phyloP scores from a whole-genome alignment of 2,329 filamentous ascomycete genomes.

The Alternaria tenuissima region DNA sequence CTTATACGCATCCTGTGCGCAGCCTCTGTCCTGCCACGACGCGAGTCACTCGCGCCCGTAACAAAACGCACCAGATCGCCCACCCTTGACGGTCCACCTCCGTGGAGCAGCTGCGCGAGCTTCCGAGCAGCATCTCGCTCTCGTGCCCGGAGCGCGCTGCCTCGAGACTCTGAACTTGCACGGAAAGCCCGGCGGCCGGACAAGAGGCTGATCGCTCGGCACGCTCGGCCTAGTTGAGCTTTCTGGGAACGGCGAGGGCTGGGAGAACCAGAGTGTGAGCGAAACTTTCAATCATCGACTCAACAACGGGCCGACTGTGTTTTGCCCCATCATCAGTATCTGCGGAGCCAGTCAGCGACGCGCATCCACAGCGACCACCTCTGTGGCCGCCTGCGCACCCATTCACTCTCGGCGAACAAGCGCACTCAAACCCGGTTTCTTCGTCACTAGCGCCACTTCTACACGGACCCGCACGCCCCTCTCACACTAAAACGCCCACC shows the following conservation, averaged over 20 bases:
- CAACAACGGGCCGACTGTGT: slow-evolving; percentile 46
- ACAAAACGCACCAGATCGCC: slow-evolving; percentile 22
- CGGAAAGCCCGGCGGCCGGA: slow-evolving; percentile 45
- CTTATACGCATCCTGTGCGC: slow-evolving; percentile 12
- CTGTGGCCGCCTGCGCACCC: slow-evolving; percentile 27
- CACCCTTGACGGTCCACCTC: slow-evolving; percentile 14
- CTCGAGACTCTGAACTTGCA: slow-evolving; percentile 15
- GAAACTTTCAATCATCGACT: slow-evolving; percentile 32
- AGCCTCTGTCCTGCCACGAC: slow-evolving; percentile 16
- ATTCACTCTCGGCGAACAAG: slow-evolving; percentile 33
- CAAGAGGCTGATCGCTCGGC: slow-evolving; percentile 47
- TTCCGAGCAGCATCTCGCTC: slow-evolving; percentile 8
- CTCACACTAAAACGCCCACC: slow-evolving; percentile 20
- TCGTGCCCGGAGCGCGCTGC: slow-evolving; percentile 7
- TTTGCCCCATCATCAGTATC: slow-evolving; percentile 18
- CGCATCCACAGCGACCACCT: slow-evolving; percentile 21
- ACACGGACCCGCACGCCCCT: slow-evolving; percentile 30
- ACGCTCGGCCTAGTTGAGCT: slow-evolving; percentile 44
- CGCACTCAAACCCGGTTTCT: slow-evolving; percentile 25
- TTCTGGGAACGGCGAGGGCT: slow-evolving; percentile 35
- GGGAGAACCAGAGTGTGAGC: slow-evolving; percentile 31
- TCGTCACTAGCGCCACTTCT: slow-evolving; percentile 23
- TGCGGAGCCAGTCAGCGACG: slow-evolving; percentile 24
- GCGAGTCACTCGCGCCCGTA: slow-evolving; percentile 31
- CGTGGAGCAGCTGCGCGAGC: slow-evolving; percentile 13